A percentile compares a stretch with the other conserved stretches of the same genome.
These are phyloP conservation scores for grape (Vitis vinifera) DNA, from an alignment of 164 flowering plant genomes.

Conservation along the genomic window DNA sequence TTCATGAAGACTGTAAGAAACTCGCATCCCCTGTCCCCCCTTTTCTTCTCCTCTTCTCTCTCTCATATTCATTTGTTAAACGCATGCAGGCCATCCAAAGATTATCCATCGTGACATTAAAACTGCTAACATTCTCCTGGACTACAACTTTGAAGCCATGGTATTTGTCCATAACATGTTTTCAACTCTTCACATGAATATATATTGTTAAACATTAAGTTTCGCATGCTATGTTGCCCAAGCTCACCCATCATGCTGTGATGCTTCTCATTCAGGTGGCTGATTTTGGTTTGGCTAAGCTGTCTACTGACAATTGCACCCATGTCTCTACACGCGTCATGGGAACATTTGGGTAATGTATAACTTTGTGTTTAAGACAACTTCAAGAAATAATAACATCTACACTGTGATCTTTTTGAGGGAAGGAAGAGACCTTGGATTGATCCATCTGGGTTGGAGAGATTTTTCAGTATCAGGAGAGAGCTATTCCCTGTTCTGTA, in stretches of 20 bases:
- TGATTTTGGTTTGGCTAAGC: conserved; percentile 82
- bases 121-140: conserved; percentile 68
- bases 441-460: too few relatives aligned
- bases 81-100: conserved; percentile 58
- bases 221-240: background rate
- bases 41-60: background rate
- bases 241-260: background rate
- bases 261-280: conserved; percentile 56
- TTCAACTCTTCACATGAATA: background rate
- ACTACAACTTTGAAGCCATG: conserved; percentile 67
- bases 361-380: background rate
- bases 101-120: conserved; percentile 80
- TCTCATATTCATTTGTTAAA: background rate
- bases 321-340: conserved; percentile 88
- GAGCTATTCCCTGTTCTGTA: too few relatives aligned
- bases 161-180: conserved; percentile 22
- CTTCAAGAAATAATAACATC: too few relatives aligned
- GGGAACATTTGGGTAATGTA: conserved; percentile 83
- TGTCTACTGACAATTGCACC: conserved; percentile 60
- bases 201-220: background rate
- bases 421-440: too few relatives aligned
- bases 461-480: too few relatives aligned
- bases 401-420: too few relatives aligned
- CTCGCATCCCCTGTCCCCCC: background rate
- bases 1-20: conserved; percentile 76